These are phyloP conservation scores for Boletus huronensis DNA, from an alignment of 768 basidiomycete genomes.

Conservation along the genomic window DNA sequence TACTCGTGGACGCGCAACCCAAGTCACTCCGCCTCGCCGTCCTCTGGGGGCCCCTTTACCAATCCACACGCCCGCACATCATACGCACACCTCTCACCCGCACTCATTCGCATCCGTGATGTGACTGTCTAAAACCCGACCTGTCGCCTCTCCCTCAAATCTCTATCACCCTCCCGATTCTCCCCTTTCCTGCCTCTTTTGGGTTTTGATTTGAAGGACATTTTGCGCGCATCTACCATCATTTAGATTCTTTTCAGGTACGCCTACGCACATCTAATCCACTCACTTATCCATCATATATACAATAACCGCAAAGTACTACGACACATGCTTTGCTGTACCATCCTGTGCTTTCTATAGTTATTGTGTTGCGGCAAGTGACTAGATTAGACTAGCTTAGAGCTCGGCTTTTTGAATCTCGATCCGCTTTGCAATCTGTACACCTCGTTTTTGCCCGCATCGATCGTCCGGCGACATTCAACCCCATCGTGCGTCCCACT, in stretches of 20 bases:
- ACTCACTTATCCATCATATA: constrained; percentile 36
- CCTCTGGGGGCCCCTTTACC: constrained; percentile 47
- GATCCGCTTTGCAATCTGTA: constrained; percentile 41
- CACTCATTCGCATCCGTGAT: constrained; percentile 45
- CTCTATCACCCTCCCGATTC: neutral
- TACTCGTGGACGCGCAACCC: constrained; percentile 49
- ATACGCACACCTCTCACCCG: constrained; percentile 50
- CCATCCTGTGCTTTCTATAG: constrained; percentile 33
- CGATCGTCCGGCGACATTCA: constrained; percentile 10
- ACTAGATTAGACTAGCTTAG: constrained; percentile 29
- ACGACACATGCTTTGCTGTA: constrained; percentile 30
- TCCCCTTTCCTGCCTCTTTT: constrained; percentile 10
- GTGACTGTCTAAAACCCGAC: constrained; percentile 21
- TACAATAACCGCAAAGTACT: constrained; percentile 27
- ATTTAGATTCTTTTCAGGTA: constrained; percentile 14
- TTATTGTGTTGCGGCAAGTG: constrained; percentile 29
- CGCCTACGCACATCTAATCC: constrained; percentile 30
- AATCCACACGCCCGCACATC: constrained; percentile 60
- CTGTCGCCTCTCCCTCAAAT: constrained; percentile 1
- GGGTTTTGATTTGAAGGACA: constrained; percentile 12
- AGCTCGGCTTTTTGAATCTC: constrained; percentile 14
- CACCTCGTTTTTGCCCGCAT: constrained; percentile 24
- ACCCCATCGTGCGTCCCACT: constrained; percentile 42
- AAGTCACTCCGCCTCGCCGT: constrained; percentile 34
- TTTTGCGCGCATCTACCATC: constrained; percentile 17